Percentiles rank a stretch among this genome's conserved stretches.
These are phyloP conservation scores for Oryza coarctata DNA, from an alignment of 176 grass and related monocot genomes.

Conservation along the genomic window DNA sequence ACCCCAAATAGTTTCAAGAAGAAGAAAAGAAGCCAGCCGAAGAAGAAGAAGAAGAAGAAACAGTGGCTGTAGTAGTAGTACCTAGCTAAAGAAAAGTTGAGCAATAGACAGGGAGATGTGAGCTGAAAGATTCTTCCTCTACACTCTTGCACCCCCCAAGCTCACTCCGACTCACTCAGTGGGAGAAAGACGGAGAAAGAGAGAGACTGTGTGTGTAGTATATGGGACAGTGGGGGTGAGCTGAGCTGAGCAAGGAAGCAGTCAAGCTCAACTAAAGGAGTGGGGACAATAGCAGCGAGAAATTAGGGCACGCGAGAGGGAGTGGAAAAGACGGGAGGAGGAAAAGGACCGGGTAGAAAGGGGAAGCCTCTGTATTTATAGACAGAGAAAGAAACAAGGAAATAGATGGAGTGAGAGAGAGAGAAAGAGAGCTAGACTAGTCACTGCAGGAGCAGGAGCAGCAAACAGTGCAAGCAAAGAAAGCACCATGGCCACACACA, in stretches of 20 bases:
- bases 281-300: conserved; percentile 52
- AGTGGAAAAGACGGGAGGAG: conserved; percentile 41
- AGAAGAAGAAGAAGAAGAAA: neutral
- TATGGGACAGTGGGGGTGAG: conserved; percentile 7
- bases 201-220: neutral
- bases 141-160: neutral
- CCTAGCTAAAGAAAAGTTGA: neutral
- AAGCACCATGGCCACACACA: neutral
- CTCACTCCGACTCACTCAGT: neutral
- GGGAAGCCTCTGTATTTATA: conserved; percentile 46
- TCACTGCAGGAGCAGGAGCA: neutral
- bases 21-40: neutral
- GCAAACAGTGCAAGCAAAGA: neutral
- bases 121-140: conserved; percentile 46
- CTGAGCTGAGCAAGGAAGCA: neutral
- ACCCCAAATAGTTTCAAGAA: too few species aligned
- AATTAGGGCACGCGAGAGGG: conserved; percentile 55
- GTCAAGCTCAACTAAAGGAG: neutral
- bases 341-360: conserved; percentile 38
- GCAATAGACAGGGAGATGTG: conserved; percentile 2
- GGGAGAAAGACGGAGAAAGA: neutral
- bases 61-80: neutral
- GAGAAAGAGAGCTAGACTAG: conserved; percentile 9
- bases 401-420: neutral
- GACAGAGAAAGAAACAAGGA: conserved; percentile 14